Base-by-base conservation (phyloP, 352 stramenopile genomes). In the Pythium grandisporangium region DNA sequence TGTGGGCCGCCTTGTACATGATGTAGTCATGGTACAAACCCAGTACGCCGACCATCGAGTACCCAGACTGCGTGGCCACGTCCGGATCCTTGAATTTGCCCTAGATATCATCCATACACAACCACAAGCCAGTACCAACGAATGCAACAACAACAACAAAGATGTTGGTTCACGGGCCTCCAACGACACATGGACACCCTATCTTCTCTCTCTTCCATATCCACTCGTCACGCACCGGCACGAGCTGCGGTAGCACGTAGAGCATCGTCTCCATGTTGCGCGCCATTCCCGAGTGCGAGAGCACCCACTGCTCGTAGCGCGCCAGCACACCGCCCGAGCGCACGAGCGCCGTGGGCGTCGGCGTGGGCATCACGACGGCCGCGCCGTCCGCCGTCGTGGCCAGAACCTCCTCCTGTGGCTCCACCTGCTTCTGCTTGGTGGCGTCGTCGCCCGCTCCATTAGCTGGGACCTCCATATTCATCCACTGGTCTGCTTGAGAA, bases 1-100 rank as follows among this genome's bases (percentile, higher is more conserved):
- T 37, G 33, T 44, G 34, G n/a, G 58, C 40, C 13, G 66, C 59
- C 60, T 84, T 85, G 67, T 73, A 85, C 37, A 89, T 48, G 11
- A 93, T 58, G 50, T 84, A 84, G 69, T 93, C 79, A 42, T 93
- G 79, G 52, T 85, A 89, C 48, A 90, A 24, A 40, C 78, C 72
- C 25, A 93, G 55, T 30, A 93, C 42, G 0, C 76, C 76, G 37
- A 84, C 74, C 25, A 90, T 45, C 34, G 79, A 78, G 54, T 93
- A 93, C 5, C 79, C 71, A n/a, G 59, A 65, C 47, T 93, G 72
- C 13, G 76, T 77, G 27, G 73, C 68, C 19, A 88, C 48, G 37
- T 90, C 74, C 1, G 70, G 75, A 23, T 84, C 63, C 24, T 72
- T 55, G 22, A 73, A 47, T 17, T 57, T 59, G 60, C 82, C 83